Conservation (phyloP, 2,329 filamentous ascomycete genomes). For the Apiospora hydei region DNA sequence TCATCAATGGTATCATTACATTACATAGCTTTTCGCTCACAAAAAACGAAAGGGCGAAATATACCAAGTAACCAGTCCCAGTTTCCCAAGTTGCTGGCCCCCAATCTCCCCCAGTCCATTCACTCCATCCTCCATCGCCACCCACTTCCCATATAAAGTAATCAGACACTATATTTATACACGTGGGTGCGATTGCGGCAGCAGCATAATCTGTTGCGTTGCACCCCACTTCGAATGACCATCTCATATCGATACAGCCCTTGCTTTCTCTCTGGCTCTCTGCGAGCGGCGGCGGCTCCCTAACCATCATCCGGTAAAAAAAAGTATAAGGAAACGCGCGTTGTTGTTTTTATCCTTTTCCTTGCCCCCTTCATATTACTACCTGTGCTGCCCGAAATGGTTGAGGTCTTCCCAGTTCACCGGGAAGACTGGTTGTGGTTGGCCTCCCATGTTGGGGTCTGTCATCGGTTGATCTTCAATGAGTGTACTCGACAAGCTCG, state of each 20-base stretch:
- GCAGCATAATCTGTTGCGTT: neutral
- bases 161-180: slow-evolving; percentile 25
- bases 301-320: neutral
- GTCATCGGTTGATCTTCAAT: slow-evolving; percentile 29
- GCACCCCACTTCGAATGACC: slow-evolving; percentile 10
- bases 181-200: neutral
- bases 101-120: neutral
- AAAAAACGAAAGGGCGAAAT: slow-evolving; percentile 21
- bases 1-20: slow-evolving; percentile 26
- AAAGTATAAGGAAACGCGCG: slow-evolving; percentile 12
- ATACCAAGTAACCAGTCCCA: slow-evolving; percentile 19
- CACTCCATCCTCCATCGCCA: neutral
- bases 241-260: slow-evolving; percentile 8
- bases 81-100: slow-evolving; percentile 12
- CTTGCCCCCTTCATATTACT: neutral
- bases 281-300: neutral
- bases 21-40: slow-evolving; percentile 21
- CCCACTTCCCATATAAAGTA: slow-evolving; percentile 16
- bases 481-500: slow-evolving; percentile 25
- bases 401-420: slow-evolving; percentile 27
- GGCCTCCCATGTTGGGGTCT: slow-evolving; percentile 23
- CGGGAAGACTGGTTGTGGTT: slow-evolving; percentile 24
- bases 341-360: slow-evolving; percentile 3
- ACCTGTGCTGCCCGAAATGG: slow-evolving; percentile 24
- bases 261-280: neutral